phyloP scores from a whole-genome alignment of 306 rosid species.

The Quercus gilva region DNA sequence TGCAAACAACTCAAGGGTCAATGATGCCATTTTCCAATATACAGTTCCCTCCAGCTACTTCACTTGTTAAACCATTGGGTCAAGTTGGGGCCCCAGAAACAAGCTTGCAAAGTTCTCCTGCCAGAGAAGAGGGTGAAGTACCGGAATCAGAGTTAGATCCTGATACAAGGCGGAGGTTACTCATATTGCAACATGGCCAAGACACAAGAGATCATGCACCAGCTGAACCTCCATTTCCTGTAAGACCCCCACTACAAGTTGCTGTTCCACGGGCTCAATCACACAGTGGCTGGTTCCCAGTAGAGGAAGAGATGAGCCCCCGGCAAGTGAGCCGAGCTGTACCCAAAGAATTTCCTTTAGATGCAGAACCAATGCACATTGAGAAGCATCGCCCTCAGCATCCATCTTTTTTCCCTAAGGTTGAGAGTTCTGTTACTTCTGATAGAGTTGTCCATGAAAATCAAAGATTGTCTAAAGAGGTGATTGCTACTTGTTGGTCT shows the following conservation, averaged over 20 bases:
- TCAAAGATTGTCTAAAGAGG: conserved; percentile 80
- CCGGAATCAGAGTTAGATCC: conserved; percentile 99
- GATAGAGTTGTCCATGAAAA: conserved; percentile 74
- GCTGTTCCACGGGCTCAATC: conserved; percentile 57
- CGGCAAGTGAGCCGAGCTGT: conserved; percentile 48
- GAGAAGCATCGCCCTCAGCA: conserved; percentile 78
- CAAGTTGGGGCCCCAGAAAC: conserved; percentile 62
- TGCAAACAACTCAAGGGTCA: conserved; percentile 55
- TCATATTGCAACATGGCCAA: conserved; percentile 98
- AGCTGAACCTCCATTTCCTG: conserved; percentile 73
- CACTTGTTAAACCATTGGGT: conserved; percentile 55
- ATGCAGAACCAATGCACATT: conserved; percentile 63
- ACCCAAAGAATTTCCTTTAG: conserved; percentile 71
- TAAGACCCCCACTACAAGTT: conserved; percentile 59
- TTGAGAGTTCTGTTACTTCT: conserved; percentile 61
- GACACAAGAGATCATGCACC: conserved; percentile 74
- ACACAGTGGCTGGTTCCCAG: conserved; percentile 77
- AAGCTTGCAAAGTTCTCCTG: conserved; percentile 87
- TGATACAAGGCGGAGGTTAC: conserved; percentile 98
- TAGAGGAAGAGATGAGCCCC: conserved; percentile 90
- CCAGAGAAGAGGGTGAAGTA: conserved; percentile 99
- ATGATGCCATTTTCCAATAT: conserved; percentile 44
- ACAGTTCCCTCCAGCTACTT: conserved; percentile 53
- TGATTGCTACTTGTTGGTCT: conserved; percentile 36
- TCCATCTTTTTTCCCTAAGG: conserved; percentile 67